Conservation (phyloP, 148 eudicot species). For the Salicornia ramosissima region DNA sequence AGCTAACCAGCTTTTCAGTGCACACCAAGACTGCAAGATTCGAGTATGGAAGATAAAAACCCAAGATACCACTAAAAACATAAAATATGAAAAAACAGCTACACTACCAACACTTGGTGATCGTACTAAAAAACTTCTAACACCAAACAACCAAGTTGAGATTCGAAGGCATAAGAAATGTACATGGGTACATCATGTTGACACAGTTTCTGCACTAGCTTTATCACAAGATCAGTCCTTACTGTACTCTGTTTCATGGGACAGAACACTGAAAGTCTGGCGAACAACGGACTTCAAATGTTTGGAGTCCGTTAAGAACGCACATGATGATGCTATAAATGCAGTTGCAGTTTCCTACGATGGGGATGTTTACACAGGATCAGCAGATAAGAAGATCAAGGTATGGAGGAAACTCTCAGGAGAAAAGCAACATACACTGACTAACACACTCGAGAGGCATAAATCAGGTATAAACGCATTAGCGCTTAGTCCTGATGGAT, state of each 20-base stretch:
- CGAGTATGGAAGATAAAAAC: conserved; percentile 72
- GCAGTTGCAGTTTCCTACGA: conserved; percentile 46
- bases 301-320: conserved; percentile 60
- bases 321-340: conserved; percentile 93
- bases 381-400: conserved; percentile 75
- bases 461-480: conserved; percentile 74
- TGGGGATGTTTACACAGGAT: conserved; percentile 71
- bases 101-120: conserved; percentile 81
- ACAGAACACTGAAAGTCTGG: conserved; percentile 72
- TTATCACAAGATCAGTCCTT: conserved; percentile 53
- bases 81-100: conserved; percentile 43
- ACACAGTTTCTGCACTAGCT: conserved; percentile 67
- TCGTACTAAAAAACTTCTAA: conserved; percentile 56
- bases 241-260: conserved; percentile 93
- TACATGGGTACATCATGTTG: conserved; percentile 85
- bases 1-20: conserved; percentile 62
- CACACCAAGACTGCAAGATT: conserved; percentile 94
- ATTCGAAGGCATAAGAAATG: conserved; percentile 60
- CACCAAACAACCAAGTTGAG: conserved; percentile 60
- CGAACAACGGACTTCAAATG: conserved; percentile 60
- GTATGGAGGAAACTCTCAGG: conserved; percentile 49
- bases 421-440: conserved; percentile 48
- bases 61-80: conserved; percentile 24
- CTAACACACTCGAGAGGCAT: conserved; percentile 51
- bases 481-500: conserved; percentile 53